A percentile compares a stretch with the other conserved stretches of the same genome.
Conservation (phyloP, 495 filamentous ascomycete genomes). For the Penicillium taxi region DNA sequence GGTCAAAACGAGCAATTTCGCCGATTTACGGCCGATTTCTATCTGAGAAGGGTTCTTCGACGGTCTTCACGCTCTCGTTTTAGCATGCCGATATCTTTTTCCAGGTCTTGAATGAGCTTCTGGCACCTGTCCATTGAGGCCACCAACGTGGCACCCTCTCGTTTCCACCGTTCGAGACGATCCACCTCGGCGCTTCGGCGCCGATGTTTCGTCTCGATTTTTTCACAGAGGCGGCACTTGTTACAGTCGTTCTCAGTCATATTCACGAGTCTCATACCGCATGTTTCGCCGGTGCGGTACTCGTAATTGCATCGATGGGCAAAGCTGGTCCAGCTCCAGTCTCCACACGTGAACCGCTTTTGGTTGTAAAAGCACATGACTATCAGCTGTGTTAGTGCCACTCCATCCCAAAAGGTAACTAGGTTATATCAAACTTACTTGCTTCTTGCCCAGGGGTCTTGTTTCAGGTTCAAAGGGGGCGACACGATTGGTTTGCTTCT, state of each 20-base stretch:
- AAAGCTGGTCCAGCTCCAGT: constrained; percentile 96
- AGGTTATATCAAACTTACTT: constrained; percentile 30
- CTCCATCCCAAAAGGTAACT: constrained; percentile 10
- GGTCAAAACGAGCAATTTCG: constrained; percentile 11
- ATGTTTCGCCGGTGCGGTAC: constrained; percentile 96
- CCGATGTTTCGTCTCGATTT: constrained; percentile 79
- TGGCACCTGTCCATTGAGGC: constrained; percentile 76
- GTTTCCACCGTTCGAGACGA: constrained; percentile 73
- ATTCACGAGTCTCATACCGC: constrained; percentile 86
- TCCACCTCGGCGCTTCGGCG: constrained; percentile 67
- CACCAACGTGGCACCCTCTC: constrained; percentile 57
- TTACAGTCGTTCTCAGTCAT: constrained; percentile 50
- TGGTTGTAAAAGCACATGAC: constrained; percentile 55
- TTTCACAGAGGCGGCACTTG: constrained; percentile 81
- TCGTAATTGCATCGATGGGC: constrained; percentile 90
- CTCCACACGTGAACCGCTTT: constrained; percentile 59
- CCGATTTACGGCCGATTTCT: constrained; percentile 3
- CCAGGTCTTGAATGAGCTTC: constrained; percentile 52
- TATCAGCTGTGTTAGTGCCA: constrained; percentile 32
- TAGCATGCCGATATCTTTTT: constrained; percentile 53
- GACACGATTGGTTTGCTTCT: constrained; percentile 29
- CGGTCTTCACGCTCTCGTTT: constrained; percentile 34
- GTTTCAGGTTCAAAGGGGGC: constrained; percentile 30
- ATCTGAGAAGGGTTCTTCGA: constrained; percentile 27
- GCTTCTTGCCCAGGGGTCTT: constrained; percentile 19